phyloP scores from a whole-genome alignment of 768 basidiomycete species.

The Suillus paluster region DNA sequence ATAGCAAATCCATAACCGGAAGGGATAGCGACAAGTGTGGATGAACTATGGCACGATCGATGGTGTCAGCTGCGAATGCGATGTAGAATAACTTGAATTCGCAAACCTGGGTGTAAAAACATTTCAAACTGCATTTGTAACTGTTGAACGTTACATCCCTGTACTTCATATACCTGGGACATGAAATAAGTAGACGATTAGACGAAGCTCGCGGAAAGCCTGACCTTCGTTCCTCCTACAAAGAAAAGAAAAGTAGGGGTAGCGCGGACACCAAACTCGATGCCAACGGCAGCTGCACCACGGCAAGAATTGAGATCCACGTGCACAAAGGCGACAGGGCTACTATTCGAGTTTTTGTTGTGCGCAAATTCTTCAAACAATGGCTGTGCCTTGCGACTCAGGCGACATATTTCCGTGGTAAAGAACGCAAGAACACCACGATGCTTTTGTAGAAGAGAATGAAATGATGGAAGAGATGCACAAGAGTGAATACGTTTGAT shows the following conservation, averaged over 20 bases:
- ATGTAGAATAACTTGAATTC: conserved; percentile 55
- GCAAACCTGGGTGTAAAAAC: conserved; percentile 75
- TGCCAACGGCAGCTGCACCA: conserved; percentile 57
- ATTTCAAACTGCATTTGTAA: conserved; percentile 75
- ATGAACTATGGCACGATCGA: conserved; percentile 57
- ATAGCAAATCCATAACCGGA: conserved; percentile 62
- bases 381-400: conserved; percentile 84
- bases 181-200: background rate
- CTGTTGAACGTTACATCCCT: conserved; percentile 71
- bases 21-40: conserved; percentile 66
- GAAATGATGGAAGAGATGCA: conserved; percentile 59
- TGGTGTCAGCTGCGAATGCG: background rate
- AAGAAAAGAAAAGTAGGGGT: conserved; percentile 95
- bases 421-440: conserved; percentile 81
- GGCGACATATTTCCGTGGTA: conserved; percentile 73
- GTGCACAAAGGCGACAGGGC: conserved; percentile 81
- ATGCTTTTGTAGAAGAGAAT: conserved; percentile 66
- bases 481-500: background rate
- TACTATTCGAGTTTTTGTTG: conserved; percentile 52
- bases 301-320: conserved; percentile 77
- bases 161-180: conserved; percentile 66
- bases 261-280: conserved; percentile 65
- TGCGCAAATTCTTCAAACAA: conserved; percentile 81
- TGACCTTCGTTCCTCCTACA: conserved; percentile 71
- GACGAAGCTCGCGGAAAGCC: background rate